Evolutionary conservation across 495 filamentous ascomycete genomes (phyloP).

Genomic region (Trichoderma erinaceum): DNA sequence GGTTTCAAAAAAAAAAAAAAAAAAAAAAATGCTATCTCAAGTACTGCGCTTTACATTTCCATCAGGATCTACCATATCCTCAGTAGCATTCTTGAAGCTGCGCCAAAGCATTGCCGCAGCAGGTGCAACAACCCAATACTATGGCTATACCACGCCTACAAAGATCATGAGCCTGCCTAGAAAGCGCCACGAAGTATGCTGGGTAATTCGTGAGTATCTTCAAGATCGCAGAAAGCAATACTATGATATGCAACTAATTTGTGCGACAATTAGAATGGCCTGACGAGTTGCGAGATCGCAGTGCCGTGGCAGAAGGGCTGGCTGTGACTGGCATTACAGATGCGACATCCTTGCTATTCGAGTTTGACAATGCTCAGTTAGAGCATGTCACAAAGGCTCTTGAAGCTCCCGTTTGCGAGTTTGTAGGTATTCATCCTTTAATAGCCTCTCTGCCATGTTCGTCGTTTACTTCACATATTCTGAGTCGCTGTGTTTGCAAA

Average conservation of each 20-base stretch:
- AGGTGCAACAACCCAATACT: background rate
- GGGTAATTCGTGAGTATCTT: background rate
- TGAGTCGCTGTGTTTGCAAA: background rate
- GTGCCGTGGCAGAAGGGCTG: background rate
- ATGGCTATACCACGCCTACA: constrained; percentile 5
- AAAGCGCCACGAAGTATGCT: constrained; percentile 1
- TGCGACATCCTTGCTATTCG: background rate
- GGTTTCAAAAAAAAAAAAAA: background rate
- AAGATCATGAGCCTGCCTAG: background rate
- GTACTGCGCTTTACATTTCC: background rate
- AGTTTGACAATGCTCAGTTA: background rate
- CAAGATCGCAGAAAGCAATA: background rate
- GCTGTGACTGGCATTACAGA: background rate
- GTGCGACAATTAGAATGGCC: background rate
- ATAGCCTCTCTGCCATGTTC: background rate
- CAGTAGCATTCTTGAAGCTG: background rate
- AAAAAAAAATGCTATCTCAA: background rate
- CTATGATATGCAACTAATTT: background rate
- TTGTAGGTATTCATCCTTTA: background rate
- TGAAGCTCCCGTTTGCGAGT: background rate
- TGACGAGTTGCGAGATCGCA: background rate
- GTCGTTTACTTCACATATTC: background rate
- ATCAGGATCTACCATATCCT: background rate
- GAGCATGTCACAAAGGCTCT: background rate
- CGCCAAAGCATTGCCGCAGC: background rate